These are phyloP conservation scores for Calocera viscosa DNA, from an alignment of 768 basidiomycete genomes.

Conservation along the genomic window DNA sequence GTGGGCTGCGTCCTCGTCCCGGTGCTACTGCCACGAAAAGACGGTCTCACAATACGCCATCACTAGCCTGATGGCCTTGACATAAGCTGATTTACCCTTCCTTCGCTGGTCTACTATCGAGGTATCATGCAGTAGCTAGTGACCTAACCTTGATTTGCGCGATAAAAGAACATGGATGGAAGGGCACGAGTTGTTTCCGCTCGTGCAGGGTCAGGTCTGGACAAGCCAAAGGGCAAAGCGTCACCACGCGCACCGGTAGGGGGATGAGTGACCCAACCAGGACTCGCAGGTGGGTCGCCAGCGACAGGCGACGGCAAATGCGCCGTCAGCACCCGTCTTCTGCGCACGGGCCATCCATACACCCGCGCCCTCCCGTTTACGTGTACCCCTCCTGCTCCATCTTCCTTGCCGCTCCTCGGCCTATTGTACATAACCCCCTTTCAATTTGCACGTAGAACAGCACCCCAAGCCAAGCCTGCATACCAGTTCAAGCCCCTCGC, in stretches of 20 bases:
- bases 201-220: neutral
- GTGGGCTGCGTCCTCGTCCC: neutral
- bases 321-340: neutral
- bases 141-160: neutral
- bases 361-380: neutral
- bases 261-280: no score
- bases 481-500: constrained; percentile 3
- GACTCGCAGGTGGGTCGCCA: neutral
- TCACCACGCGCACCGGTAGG: constrained; percentile 3
- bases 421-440: neutral
- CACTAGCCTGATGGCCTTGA: neutral
- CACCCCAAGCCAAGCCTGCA: neutral
- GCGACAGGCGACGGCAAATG: constrained; percentile 5
- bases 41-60: neutral
- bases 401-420: constrained; percentile 3
- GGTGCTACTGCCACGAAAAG: neutral
- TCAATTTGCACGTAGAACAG: neutral
- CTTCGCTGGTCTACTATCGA: neutral
- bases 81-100: neutral
- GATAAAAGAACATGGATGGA: neutral
- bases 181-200: neutral
- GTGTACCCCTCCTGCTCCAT: neutral
- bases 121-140: neutral
- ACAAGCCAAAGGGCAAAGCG: neutral
- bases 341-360: constrained; percentile 8